Conservation (phyloP, 2,329 filamentous ascomycete genomes). For the Nannizziopsis arthrosporioides region DNA sequence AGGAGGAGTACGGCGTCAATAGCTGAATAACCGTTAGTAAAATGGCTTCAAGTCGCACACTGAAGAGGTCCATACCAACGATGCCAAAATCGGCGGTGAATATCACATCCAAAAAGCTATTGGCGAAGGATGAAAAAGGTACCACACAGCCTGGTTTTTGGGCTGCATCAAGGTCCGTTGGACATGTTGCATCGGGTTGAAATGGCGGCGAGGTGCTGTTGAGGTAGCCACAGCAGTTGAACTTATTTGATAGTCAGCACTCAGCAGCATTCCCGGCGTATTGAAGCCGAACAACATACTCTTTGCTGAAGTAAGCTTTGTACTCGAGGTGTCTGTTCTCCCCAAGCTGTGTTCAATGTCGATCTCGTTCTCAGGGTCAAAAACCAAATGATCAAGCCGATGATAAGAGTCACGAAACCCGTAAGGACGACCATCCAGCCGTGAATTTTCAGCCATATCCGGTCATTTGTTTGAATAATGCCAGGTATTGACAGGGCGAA, state of each 20-base stretch:
- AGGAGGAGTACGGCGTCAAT: slow-evolving; percentile 58
- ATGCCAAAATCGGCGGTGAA: slow-evolving; percentile 73
- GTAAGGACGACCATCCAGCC: slow-evolving; percentile 53
- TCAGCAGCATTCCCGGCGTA: background rate
- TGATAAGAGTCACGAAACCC: slow-evolving; percentile 51
- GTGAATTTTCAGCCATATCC: slow-evolving; percentile 59
- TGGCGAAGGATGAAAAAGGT: slow-evolving; percentile 56
- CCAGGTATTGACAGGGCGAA: slow-evolving; percentile 60
- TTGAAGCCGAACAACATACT: slow-evolving; percentile 37
- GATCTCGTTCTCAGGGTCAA: slow-evolving; percentile 57
- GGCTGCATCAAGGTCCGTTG: slow-evolving; percentile 58
- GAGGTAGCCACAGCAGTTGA: slow-evolving; percentile 68
- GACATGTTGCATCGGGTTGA: slow-evolving; percentile 55
- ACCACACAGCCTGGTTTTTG: slow-evolving; percentile 58
- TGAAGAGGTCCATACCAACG: slow-evolving; percentile 43
- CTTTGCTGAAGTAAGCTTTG: slow-evolving; percentile 60
- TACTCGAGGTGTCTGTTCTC: slow-evolving; percentile 42
- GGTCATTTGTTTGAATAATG: slow-evolving; percentile 53
- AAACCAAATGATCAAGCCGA: slow-evolving; percentile 61
- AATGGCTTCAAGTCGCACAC: background rate
- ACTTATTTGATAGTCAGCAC: slow-evolving; percentile 36
- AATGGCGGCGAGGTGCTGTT: slow-evolving; percentile 63
- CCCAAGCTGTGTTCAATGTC: slow-evolving; percentile 52
- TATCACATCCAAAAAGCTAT: slow-evolving; percentile 59
- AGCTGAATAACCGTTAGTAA: slow-evolving; percentile 26